phyloP scores from a whole-genome alignment of 345 rosid genomes.

The Cochlearia excelsa region DNA sequence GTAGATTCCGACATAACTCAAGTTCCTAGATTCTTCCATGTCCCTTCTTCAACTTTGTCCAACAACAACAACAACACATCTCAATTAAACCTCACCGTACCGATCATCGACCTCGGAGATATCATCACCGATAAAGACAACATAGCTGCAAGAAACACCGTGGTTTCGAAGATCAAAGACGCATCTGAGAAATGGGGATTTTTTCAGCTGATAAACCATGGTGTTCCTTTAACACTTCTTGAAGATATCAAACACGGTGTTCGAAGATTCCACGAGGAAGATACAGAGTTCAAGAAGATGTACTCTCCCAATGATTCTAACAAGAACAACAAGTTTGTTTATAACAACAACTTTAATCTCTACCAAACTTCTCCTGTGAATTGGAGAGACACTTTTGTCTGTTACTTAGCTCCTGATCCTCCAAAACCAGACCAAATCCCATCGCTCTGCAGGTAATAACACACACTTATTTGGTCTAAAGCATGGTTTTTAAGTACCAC shows the following conservation, averaged over 20 bases:
- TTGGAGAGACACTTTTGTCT: conserved; percentile 42
- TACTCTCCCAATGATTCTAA: not conserved
- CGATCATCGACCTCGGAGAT: conserved; percentile 38
- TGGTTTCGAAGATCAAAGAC: conserved; percentile 30
- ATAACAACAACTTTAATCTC: conserved; percentile 35
- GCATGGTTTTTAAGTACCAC: no score
- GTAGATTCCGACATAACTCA: conserved; percentile 36
- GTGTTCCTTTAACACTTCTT: conserved; percentile 36
- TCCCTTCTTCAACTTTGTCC: conserved; percentile 18
- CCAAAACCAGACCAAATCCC: conserved; percentile 41
- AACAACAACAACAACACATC: conserved; percentile 13
- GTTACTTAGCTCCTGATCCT: conserved; percentile 38
- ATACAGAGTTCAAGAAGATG: not conserved
- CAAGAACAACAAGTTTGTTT: conserved; percentile 5
- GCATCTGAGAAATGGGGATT: conserved; percentile 39
- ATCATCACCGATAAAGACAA: not conserved
- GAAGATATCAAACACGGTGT: conserved; percentile 33
- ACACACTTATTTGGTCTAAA: no score
- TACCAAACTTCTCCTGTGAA: conserved; percentile 28
- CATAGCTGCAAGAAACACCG: not conserved
- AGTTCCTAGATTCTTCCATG: conserved; percentile 36
- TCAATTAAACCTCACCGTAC: conserved; percentile 28
- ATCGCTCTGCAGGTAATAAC: conserved; percentile 36
- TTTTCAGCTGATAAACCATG: conserved; percentile 52
- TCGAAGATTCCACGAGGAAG: conserved; percentile 26